Evolutionary conservation across 768 basidiomycete species (phyloP), one percentile per base, ranked within the genome.

Genomic region (Hydnomerulius pinastri): DNA sequence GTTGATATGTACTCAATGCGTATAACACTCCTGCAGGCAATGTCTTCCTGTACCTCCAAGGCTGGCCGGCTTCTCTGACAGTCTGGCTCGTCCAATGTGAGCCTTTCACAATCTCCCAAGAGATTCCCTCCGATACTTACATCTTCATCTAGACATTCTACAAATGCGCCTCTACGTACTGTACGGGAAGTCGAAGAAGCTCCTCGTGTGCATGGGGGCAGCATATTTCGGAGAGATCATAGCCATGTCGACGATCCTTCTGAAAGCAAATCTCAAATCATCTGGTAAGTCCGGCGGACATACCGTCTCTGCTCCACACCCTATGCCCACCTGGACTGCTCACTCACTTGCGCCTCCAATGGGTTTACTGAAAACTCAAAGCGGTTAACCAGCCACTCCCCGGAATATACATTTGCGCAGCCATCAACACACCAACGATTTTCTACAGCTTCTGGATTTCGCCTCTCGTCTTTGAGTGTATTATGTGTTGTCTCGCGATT

Each of bases 381-480:
- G 45, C 33, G 13, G 28, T 12, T 37, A 48, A 40, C 29, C 35
- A 48, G 61, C 72, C 33, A 6, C 56, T 37, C 21, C 45, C 45
- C 24, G 45, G 67, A 17, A 56, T 55, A 6, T 53, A 62, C 6
- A 77, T 79, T 50, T 85, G 83, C 58, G 51, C 71, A 9, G 73
- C 78, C 6, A 33, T 43, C 10, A 59, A 64, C 24, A 56, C 81
- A 4, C 69, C 78, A 5, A 35, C 48, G 6, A 67, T 73, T 33
- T 79, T 82, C 59, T 83, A 73, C 57, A 67, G 73, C n/a, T 82
- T 81, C 63, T 86, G 83, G 83, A 74, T 85, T 35, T 82, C 83
- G 2, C 73, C 82, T 56, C 68, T 85, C 13, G 60, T 68, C 3
- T 82, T 78, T 30, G 83, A 85, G 57, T 74, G 64, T 48, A 58